Evolutionary conservation across 2,329 filamentous ascomycete genomes (phyloP), one percentile per base, ranked within the genome.

Genomic region (Trichoderma citrinoviride): DNA sequence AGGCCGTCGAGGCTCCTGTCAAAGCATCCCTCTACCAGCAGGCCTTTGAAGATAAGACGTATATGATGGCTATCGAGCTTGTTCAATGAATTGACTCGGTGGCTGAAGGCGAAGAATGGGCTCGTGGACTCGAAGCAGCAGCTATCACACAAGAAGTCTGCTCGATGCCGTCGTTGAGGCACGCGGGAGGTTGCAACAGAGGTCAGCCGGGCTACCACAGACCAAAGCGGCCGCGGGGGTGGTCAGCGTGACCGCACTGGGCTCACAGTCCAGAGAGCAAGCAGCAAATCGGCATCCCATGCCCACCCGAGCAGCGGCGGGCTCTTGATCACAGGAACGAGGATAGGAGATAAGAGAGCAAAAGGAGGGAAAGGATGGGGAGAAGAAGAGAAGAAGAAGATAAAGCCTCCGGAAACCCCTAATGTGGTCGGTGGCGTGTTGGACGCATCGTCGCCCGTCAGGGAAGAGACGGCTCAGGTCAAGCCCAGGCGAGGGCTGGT

Each of bases 241-340:
- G 65, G 65, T 66, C 65, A 66, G 65, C 65, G 65, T 62, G 65
- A 65, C 61, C 65, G 47, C 53, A 65, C 62, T 56, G 54, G 58
- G 46, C 46, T 64, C 54, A 58, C 64, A 65, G 21, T 55, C 56
- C 55, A 47, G 41, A 61, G 29, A 49, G 41, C 64, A 50, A 25
- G 33, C 33, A 41, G 57, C 56, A 44, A 4, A 55, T 50, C 19
- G 41, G n/a, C 43, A 50, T 55, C 49, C 56, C 56, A 65, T 65
- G 50, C 43, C 64, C 63, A 61, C 63, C 49, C 55, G 61, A 55
- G 43, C 41, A 61, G n/a, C 33, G 19, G 29, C 19, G 15, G 55
- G 49, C 50, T 61, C 27, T 15, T 61, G 56, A 61, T 65, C 64
- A 65, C 64, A 61, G 54, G 64, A 56, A 40, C 64, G 29, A 58